Evolutionary conservation across 148 eudicot species (phyloP).

Genomic region (Simmondsia chinensis): DNA sequence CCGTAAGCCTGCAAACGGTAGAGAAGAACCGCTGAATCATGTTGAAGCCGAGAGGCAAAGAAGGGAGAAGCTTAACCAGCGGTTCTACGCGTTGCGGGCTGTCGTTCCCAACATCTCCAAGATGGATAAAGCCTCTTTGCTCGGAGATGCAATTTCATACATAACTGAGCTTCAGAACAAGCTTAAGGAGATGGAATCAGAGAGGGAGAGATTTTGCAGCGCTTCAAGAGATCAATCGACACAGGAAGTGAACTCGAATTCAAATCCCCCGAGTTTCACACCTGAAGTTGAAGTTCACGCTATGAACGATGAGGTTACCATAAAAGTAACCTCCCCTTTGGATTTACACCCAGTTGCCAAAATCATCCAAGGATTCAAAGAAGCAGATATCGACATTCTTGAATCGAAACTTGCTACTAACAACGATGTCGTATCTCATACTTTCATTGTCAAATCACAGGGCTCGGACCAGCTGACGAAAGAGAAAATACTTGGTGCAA

Average conservation of each 20-base stretch:
- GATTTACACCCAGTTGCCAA: conserved; percentile 63
- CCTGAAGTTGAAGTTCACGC: conserved; percentile 44
- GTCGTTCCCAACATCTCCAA: conserved; percentile 89
- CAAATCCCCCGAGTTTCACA: conserved; percentile 15
- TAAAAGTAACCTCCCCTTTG: conserved; percentile 53
- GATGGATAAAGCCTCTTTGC: conserved; percentile 91
- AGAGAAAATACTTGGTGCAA: conserved; percentile 54
- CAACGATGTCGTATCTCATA: conserved; percentile 57
- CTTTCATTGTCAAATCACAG: conserved; percentile 53
- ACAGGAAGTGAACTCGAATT: conserved; percentile 25
- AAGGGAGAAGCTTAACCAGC: conserved; percentile 84
- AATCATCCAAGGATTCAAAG: conserved; percentile 51
- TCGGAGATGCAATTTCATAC: conserved; percentile 86
- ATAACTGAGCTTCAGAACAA: conserved; percentile 76
- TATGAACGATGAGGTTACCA: conserved; percentile 36
- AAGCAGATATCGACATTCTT: conserved; percentile 31
- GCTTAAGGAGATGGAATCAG: conserved; percentile 65
- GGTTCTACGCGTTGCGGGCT: conserved; percentile 78
- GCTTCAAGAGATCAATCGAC: conserved; percentile 22
- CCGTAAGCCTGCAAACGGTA: conserved; percentile 36
- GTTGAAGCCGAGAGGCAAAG: conserved; percentile 92
- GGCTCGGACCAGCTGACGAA: conserved; percentile 55
- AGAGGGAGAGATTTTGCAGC: conserved; percentile 31
- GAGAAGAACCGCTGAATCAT: conserved; percentile 54
- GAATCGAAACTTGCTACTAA: conserved; percentile 56